These are phyloP conservation scores for Erythrophleum ivorense DNA, from an alignment of 331 rosid species.

Conservation along the genomic window DNA sequence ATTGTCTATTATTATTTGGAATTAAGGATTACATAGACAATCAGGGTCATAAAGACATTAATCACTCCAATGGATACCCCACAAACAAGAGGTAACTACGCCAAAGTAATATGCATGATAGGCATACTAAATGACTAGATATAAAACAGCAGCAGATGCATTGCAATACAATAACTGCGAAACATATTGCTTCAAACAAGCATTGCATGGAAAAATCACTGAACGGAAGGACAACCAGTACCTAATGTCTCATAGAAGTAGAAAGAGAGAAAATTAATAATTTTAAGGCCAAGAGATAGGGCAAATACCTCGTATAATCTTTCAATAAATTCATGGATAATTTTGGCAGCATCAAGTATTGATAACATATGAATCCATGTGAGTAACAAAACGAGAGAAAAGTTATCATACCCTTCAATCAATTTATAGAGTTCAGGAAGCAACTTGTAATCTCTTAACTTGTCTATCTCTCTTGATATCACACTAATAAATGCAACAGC, in stretches of 20 bases:
- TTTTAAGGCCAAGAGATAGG: background rate
- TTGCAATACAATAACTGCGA: background rate
- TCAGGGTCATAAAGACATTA: constrained; percentile 4
- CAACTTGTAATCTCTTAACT: constrained; percentile 39
- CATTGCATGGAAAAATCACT: background rate
- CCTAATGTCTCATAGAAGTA: background rate
- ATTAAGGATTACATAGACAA: background rate
- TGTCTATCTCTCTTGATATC: constrained; percentile 43
- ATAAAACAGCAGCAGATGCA: background rate
- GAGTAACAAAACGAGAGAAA: constrained; percentile 9
- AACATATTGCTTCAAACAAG: constrained; percentile 11
- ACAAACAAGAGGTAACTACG: background rate
- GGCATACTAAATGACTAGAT: background rate
- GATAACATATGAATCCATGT: background rate
- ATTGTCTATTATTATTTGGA: background rate
- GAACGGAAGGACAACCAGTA: background rate
- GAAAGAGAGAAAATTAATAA: background rate
- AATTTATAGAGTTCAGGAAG: constrained; percentile 46
- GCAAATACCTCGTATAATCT: background rate
- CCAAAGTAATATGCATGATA: background rate
- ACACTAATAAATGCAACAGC: constrained; percentile 36
- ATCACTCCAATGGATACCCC: constrained; percentile 2
- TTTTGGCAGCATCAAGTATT: background rate
- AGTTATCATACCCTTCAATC: constrained; percentile 46
- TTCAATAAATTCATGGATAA: constrained; percentile 10